Conservation (phyloP, 768 basidiomycete species). For the Fibroporia radiculosa region DNA sequence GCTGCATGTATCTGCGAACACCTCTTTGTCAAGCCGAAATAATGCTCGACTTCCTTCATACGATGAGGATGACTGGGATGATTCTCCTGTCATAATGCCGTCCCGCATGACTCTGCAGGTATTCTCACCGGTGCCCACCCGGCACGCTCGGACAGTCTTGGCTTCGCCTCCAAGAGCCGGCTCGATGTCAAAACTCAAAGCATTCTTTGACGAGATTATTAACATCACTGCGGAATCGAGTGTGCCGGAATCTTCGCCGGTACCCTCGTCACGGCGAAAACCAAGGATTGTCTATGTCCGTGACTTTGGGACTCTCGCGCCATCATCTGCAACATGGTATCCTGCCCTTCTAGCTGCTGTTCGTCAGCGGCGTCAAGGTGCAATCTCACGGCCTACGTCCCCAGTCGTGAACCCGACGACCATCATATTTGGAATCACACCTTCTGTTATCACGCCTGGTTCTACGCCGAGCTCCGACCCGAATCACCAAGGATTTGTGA, state of each 20-base stretch:
- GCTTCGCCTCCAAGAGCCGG: conserved; percentile 20
- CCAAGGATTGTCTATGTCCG: conserved; percentile 82
- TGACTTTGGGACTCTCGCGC: conserved; percentile 69
- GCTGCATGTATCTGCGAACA: conserved; percentile 49
- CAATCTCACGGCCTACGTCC: conserved; percentile 51
- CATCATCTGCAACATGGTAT: conserved; percentile 73
- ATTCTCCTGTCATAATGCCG: conserved; percentile 28
- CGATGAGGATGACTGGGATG: conserved; percentile 43
- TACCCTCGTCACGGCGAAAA: conserved; percentile 18
- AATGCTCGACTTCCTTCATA: conserved; percentile 6
- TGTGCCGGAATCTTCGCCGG: conserved; percentile 18
- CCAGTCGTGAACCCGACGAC: conserved; percentile 63
- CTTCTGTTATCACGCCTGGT: conserved; percentile 53
- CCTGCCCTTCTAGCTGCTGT: conserved; percentile 73
- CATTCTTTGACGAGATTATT: conserved; percentile 72
- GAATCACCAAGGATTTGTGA: conserved; percentile 30
- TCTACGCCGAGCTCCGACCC: conserved; percentile 19
- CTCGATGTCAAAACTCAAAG: conserved; percentile 41
- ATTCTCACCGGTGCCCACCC: conserved; percentile 24
- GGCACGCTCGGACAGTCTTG: conserved; percentile 7
- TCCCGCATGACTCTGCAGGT: conserved; percentile 43
- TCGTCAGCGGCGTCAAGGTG: conserved; percentile 63
- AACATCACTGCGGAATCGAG: conserved; percentile 37
- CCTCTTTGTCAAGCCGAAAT: conserved; percentile 19
- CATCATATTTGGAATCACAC: conserved; percentile 84